Conservation (phyloP, 805 yeast species). For the Cyberlindnera meyerae region DNA sequence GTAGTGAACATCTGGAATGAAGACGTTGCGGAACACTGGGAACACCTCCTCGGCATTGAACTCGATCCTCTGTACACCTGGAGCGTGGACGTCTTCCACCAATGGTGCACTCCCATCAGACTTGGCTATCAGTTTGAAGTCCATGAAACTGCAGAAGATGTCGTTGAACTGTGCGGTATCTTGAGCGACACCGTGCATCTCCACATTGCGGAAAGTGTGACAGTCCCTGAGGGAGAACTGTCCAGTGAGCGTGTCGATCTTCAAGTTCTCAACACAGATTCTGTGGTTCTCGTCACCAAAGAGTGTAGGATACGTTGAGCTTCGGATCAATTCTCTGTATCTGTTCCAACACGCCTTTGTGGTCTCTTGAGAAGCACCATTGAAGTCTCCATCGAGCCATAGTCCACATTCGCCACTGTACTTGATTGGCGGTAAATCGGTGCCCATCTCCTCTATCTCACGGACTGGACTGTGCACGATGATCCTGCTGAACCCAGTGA, state of each 20-base stretch:
- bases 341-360: neutral
- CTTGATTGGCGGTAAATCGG: neutral
- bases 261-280: neutral
- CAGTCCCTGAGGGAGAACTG: neutral
- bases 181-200: neutral
- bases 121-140: neutral
- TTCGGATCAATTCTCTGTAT: neutral
- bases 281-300: neutral
- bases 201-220: neutral
- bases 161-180: neutral
- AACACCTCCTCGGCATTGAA: neutral
- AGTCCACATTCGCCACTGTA: neutral
- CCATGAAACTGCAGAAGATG: neutral
- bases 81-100: neutral
- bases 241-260: neutral
- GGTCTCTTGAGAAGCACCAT: neutral
- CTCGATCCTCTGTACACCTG: slow-evolving; percentile 1
- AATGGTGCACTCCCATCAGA: neutral
- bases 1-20: neutral
- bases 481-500: neutral
- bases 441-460: neutral
- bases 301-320: neutral
- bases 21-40: neutral
- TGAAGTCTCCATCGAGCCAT: neutral
- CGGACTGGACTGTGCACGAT: neutral